A percentile compares a stretch with the other conserved stretches of the same genome.
These are phyloP conservation scores for Eutypella sp. DNA, from an alignment of 2,329 filamentous ascomycete genomes.

Conservation along the genomic window DNA sequence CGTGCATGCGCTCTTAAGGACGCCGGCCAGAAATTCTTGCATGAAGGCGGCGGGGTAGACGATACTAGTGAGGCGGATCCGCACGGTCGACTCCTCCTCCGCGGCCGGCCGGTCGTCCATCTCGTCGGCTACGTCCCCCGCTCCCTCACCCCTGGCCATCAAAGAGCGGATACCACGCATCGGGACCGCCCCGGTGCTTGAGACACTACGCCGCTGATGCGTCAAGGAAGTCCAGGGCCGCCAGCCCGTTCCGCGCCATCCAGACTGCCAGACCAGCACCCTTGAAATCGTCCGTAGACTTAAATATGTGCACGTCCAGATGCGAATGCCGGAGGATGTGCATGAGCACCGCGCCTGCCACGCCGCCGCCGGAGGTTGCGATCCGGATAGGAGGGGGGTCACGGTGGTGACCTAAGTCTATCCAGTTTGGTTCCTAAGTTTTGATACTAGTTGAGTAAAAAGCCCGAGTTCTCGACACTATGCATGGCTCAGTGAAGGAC, in stretches of 20 bases:
- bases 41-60: conserved; percentile 1
- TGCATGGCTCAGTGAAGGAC: too few species aligned
- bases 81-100: neutral
- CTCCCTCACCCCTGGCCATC: neutral
- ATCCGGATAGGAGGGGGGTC: neutral
- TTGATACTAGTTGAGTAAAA: too few species aligned
- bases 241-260: neutral
- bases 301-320: neutral
- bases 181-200: neutral
- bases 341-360: neutral
- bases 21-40: conserved; percentile 11
- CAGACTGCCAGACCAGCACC: neutral
- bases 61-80: neutral
- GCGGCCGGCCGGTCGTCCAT: too few species aligned
- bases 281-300: neutral
- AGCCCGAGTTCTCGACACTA: too few species aligned
- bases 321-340: neutral
- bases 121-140: neutral
- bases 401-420: too few species aligned
- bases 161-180: neutral
- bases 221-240: neutral
- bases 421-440: too few species aligned
- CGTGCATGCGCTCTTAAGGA: conserved; percentile 15
- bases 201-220: neutral
- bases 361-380: neutral